These are phyloP conservation scores for Symbiodinium natans DNA, from an alignment of 73 alveolate species.

Conservation along the genomic window DNA sequence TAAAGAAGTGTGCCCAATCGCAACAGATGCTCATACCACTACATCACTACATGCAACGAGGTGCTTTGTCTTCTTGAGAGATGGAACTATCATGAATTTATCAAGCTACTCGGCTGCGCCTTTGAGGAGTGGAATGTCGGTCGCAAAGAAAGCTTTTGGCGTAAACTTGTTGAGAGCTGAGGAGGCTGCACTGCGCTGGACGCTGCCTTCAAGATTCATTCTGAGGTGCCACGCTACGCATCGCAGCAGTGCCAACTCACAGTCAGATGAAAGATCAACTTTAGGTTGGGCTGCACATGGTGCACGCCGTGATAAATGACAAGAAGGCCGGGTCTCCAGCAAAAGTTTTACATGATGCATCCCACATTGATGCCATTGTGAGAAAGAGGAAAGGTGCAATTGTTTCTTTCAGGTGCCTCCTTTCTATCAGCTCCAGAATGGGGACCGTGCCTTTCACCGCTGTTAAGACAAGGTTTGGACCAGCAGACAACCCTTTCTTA, in stretches of 20 bases:
- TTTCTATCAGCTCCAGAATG: slow-evolving; percentile 67
- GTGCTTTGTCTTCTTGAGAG: slow-evolving; percentile 73
- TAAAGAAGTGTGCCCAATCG: too few species aligned
- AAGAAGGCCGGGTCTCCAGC: slow-evolving; percentile 19
- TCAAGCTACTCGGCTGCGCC: slow-evolving; percentile 13
- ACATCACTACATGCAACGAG: too few species aligned
- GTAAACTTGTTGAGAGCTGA: too few species aligned
- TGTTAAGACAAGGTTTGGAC: too few species aligned
- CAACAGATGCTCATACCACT: too few species aligned
- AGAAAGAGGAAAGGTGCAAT: background rate
- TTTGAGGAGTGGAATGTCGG: too few species aligned
- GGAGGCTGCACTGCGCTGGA: slow-evolving; percentile 94
- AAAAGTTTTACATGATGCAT: background rate
- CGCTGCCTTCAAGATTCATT: slow-evolving; percentile 92
- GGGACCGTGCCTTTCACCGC: slow-evolving; percentile 38
- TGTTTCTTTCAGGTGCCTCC: slow-evolving; percentile 15
- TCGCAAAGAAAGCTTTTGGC: too few species aligned
- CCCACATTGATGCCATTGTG: background rate
- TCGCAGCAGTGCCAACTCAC: background rate
- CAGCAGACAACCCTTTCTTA: background rate
- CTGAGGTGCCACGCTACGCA: slow-evolving; percentile 2
- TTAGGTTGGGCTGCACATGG: slow-evolving; percentile 88
- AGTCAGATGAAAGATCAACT: background rate
- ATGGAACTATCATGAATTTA: slow-evolving; percentile 84
- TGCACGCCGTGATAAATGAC: slow-evolving; percentile 71